These are phyloP conservation scores for Hypoxylon sp. DNA, from an alignment of 2,329 filamentous ascomycete species.

Conservation along the genomic window DNA sequence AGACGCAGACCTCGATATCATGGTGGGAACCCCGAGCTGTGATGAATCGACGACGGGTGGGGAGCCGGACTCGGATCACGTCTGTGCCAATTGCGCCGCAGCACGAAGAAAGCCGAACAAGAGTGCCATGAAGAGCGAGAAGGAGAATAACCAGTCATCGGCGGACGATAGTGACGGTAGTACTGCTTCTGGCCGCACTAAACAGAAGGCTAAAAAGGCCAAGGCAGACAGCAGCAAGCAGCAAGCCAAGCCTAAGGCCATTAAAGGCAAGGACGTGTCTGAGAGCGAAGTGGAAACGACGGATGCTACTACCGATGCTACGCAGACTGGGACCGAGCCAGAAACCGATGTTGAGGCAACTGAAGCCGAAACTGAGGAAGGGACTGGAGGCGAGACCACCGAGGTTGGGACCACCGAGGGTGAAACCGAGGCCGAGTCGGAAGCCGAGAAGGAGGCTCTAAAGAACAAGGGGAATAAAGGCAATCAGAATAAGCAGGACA, in stretches of 20 bases:
- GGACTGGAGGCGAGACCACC: slow-evolving; percentile 30
- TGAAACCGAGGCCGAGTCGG: slow-evolving; percentile 20
- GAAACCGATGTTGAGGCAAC: slow-evolving; percentile 4
- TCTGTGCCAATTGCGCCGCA: slow-evolving; percentile 51
- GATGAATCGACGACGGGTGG: slow-evolving; percentile 39
- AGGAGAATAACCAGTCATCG: slow-evolving; percentile 25
- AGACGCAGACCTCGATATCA: slow-evolving; percentile 38
- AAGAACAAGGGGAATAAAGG: slow-evolving; percentile 28
- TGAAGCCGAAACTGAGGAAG: slow-evolving; percentile 34
- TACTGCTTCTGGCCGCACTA: slow-evolving; percentile 27
- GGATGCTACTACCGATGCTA: background rate
- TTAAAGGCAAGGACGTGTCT: slow-evolving; percentile 28
- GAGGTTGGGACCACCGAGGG: slow-evolving; percentile 13
- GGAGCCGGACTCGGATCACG: slow-evolving; percentile 55
- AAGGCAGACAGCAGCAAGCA: slow-evolving; percentile 17
- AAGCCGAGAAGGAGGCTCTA: too few relatives aligned
- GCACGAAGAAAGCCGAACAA: slow-evolving; percentile 48
- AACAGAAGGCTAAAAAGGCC: slow-evolving; percentile 36
- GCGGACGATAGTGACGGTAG: slow-evolving; percentile 29
- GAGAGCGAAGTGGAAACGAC: slow-evolving; percentile 29
- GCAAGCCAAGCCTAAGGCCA: slow-evolving; percentile 26
- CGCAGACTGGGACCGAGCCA: background rate
- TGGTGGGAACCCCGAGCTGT: slow-evolving; percentile 34
- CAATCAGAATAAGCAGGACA: slow-evolving; percentile 19
- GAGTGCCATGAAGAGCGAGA: slow-evolving; percentile 34